Conservation (phyloP, 2,329 filamentous ascomycete genomes). For the Aspergillus sp. region DNA sequence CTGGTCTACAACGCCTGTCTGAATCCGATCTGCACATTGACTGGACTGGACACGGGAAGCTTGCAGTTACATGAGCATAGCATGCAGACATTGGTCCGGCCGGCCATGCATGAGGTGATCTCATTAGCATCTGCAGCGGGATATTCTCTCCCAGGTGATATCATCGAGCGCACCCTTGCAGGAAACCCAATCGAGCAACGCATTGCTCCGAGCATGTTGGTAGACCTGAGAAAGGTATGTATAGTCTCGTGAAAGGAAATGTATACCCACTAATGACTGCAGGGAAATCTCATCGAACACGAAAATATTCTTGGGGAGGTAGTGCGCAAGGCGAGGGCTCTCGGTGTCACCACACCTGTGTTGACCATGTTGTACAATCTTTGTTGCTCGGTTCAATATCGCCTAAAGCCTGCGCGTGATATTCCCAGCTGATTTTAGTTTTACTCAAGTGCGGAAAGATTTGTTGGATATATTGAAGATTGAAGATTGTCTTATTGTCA, state of each 20-base stretch:
- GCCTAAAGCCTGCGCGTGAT: background rate
- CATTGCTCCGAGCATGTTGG: conserved; percentile 35
- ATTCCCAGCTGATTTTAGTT: too few species aligned
- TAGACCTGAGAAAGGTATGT: conserved; percentile 38
- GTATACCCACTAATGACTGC: background rate
- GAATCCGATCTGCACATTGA: conserved; percentile 54
- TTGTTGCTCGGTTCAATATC: conserved; percentile 1
- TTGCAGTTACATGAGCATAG: conserved; percentile 45
- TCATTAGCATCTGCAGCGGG: conserved; percentile 47
- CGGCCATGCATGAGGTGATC: conserved; percentile 48
- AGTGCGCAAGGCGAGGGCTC: conserved; percentile 46
- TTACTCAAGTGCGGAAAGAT: too few species aligned
- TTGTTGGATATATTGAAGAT: background rate
- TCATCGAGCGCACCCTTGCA: conserved; percentile 45
- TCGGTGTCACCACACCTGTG: conserved; percentile 42
- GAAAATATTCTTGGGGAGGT: conserved; percentile 56
- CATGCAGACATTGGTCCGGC: conserved; percentile 49
- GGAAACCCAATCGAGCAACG: conserved; percentile 48
- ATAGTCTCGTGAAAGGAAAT: background rate
- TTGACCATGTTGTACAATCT: conserved; percentile 7
- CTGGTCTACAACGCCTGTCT: conserved; percentile 52
- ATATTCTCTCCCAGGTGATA: conserved; percentile 41
- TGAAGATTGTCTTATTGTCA: background rate
- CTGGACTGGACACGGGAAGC: conserved; percentile 50
- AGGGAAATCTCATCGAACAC: conserved; percentile 55